Conservation (phyloP, 2,329 filamentous ascomycete genomes). For the Cercospora sojina region DNA sequence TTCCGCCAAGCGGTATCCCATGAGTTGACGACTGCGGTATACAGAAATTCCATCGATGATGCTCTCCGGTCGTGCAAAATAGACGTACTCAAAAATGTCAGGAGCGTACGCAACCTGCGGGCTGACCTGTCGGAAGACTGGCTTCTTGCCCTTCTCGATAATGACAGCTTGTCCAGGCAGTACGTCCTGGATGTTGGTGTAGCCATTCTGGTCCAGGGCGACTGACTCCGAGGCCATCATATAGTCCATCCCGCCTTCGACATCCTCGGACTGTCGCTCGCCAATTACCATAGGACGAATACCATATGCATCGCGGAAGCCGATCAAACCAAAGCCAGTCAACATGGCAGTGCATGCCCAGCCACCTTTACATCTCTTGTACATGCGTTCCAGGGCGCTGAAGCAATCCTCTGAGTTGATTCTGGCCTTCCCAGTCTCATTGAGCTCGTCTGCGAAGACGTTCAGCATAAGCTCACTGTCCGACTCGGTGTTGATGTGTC, state of each 20-base stretch:
- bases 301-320: constrained; percentile 75
- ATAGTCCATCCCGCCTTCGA: constrained; percentile 67
- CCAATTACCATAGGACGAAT: constrained; percentile 82
- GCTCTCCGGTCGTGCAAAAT: constrained; percentile 79
- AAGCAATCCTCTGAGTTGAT: constrained; percentile 78
- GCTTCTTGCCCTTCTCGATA: constrained; percentile 71
- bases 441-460: constrained; percentile 78
- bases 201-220: constrained; percentile 77
- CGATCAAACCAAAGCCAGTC: constrained; percentile 75
- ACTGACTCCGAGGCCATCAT: constrained; percentile 90
- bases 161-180: constrained; percentile 82
- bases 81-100: constrained; percentile 85
- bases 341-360: constrained; percentile 82
- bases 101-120: constrained; percentile 69
- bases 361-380: constrained; percentile 69
- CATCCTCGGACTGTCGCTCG: constrained; percentile 54
- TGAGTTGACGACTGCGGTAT: constrained; percentile 77
- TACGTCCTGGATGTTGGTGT: constrained; percentile 72
- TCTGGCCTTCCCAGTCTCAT: constrained; percentile 76
- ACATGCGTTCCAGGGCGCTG: constrained; percentile 68
- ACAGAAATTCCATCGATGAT: constrained; percentile 87
- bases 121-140: constrained; percentile 74
- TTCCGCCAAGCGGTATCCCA: constrained; percentile 78
- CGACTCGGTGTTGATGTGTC: constrained; percentile 87
- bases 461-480: constrained; percentile 88